Percentiles rank a stretch among this genome's conserved stretches.
Evolutionary conservation across 2,329 filamentous ascomycete species (phyloP).

Genomic region (Calonectria pseudoturangicola): DNA sequence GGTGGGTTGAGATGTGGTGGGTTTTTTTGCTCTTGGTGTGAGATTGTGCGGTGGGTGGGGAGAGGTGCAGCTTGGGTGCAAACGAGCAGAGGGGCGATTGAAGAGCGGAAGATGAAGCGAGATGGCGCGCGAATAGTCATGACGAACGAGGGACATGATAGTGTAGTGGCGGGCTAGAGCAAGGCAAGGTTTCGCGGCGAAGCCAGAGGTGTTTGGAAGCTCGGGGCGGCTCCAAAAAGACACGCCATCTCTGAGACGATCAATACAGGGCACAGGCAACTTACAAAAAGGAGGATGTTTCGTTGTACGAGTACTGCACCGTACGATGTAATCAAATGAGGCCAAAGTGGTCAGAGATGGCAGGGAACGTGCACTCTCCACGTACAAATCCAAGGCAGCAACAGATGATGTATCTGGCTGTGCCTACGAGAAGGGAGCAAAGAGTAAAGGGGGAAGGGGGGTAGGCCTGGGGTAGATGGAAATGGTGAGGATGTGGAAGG

Average conservation of each 20-base stretch:
- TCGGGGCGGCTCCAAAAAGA: slow-evolving; percentile 29
- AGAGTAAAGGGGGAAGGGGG: slow-evolving; percentile 28
- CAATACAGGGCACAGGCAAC: slow-evolving; percentile 44
- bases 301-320: slow-evolving; percentile 54
- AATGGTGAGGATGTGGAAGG: slow-evolving; percentile 44
- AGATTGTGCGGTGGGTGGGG: slow-evolving; percentile 46
- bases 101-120: slow-evolving; percentile 2
- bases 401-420: slow-evolving; percentile 46
- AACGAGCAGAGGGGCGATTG: slow-evolving; percentile 10
- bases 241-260: slow-evolving; percentile 42
- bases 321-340: slow-evolving; percentile 55
- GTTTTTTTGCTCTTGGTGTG: slow-evolving; percentile 40
- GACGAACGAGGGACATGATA: background rate
- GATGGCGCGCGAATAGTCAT: slow-evolving; percentile 18
- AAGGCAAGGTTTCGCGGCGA: slow-evolving; percentile 1
- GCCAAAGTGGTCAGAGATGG: slow-evolving; percentile 53
- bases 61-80: slow-evolving; percentile 27
- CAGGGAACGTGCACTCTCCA: slow-evolving; percentile 54
- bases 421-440: slow-evolving; percentile 32
- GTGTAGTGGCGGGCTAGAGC: slow-evolving; percentile 18
- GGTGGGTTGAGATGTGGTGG: slow-evolving; percentile 54
- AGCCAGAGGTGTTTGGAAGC: slow-evolving; percentile 6
- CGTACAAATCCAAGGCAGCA: slow-evolving; percentile 45
- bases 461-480: slow-evolving; percentile 34
- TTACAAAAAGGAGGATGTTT: slow-evolving; percentile 50